Conservation (phyloP, 208 protist genomes). For the Trypanosoma avium region DNA sequence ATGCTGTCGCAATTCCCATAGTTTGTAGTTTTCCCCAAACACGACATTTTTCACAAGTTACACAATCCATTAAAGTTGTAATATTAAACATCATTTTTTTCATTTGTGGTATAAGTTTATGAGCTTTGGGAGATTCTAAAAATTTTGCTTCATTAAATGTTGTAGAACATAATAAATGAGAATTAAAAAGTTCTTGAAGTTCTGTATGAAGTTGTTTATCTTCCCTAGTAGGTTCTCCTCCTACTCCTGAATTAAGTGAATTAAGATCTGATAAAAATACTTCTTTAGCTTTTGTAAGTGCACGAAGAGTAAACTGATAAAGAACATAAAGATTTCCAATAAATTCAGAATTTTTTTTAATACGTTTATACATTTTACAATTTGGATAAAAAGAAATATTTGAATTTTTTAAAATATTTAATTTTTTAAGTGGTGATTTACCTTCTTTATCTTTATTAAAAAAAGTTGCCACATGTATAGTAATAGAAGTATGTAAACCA, state of each 20-base stretch:
- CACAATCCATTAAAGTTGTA: constrained; percentile 88
- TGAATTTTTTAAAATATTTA: constrained; percentile 68
- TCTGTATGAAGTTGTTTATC: constrained; percentile 48
- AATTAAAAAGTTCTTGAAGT: constrained; percentile 61
- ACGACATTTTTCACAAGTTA: constrained; percentile 92
- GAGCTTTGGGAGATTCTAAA: constrained; percentile 56
- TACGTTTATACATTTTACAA: constrained; percentile 76
- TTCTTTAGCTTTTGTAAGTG: constrained; percentile 69
- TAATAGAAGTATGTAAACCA: constrained; percentile 89
- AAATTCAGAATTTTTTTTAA: constrained; percentile 58
- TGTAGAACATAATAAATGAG: constrained; percentile 50
- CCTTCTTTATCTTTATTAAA: constrained; percentile 73
- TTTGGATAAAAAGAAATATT: constrained; percentile 87
- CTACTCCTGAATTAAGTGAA: constrained; percentile 52
- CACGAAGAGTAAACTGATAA: constrained; percentile 87
- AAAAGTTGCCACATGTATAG: constrained; percentile 82
- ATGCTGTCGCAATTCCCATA: constrained; percentile 80
- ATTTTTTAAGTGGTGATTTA: constrained; percentile 47
- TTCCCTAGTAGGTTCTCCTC: constrained; percentile 37
- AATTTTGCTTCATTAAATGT: constrained; percentile 87
- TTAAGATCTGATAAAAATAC: constrained; percentile 49
- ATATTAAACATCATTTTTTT: constrained; percentile 79
- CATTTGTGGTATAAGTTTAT: constrained; percentile 68
- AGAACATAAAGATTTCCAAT: constrained; percentile 86
- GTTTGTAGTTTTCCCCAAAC: constrained; percentile 91